Conservation (phyloP, 2,329 filamentous ascomycete genomes). For the Fusarium bactridioides region DNA sequence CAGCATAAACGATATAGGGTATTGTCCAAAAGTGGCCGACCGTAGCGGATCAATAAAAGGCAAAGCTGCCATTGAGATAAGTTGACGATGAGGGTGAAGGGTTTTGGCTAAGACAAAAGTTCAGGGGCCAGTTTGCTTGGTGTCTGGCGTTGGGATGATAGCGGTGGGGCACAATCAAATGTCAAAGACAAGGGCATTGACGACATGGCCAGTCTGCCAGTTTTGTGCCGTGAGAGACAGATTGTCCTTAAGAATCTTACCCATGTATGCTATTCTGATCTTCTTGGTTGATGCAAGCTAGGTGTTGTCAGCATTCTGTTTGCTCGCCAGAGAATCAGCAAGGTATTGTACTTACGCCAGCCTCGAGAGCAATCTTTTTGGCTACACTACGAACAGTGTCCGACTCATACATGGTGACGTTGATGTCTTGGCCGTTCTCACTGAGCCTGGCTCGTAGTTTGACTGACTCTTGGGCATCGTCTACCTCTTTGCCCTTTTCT, state of each 20-base stretch:
- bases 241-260: conserved; percentile 77
- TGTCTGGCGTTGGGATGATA: too few species aligned
- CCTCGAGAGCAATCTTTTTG: conserved; percentile 68
- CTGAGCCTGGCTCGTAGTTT: conserved; percentile 70
- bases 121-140: not conserved
- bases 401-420: conserved; percentile 62
- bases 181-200: conserved; percentile 78
- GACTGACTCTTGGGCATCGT: conserved; percentile 62
- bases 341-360: conserved; percentile 63
- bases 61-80: not conserved
- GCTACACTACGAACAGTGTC: conserved; percentile 72
- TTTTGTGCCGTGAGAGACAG: conserved; percentile 72
- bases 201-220: conserved; percentile 77
- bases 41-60: conserved; percentile 5
- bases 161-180: conserved; percentile 44
- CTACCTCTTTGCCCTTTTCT: conserved; percentile 67
- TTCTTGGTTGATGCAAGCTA: conserved; percentile 67
- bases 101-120: not conserved
- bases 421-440: conserved; percentile 71
- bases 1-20: conserved; percentile 32
- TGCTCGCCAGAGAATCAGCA: not conserved
- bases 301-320: conserved; percentile 8
- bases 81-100: not conserved
- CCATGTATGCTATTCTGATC: conserved; percentile 80
- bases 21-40: conserved; percentile 40